Evolutionary conservation across 1,139 yeast genomes (phyloP), one percentile per base, ranked within the genome.

Genomic region (Yamadazyma songkhlaensis): DNA sequence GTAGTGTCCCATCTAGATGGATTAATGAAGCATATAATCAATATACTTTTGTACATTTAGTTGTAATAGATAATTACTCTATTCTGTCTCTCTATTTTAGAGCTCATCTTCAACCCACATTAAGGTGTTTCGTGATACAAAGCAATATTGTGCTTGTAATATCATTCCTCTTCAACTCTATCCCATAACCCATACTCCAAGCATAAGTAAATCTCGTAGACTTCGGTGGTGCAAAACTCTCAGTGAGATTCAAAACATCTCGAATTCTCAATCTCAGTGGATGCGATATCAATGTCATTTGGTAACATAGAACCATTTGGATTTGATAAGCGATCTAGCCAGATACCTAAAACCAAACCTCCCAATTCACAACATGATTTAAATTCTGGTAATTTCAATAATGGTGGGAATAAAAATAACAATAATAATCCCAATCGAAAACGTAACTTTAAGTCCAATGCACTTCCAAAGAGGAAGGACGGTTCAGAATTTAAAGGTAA

Each of bases 271-370:
- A 10, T 27, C 29, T 27, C 28, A 12, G 17, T 25, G 12, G 35
- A 17, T 26, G 32, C 31, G 34, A 35, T 25, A 27, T 29, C 29
- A 26, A 55, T 58, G 60, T 57, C 63, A 34, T 55, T 57, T 47
- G 60, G 56, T 28, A 47, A 44, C 32, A 32, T 50, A 26, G 26
- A 32, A 32, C 36, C 36, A 13, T 32, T 32, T 28, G 39, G 36
- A 21, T 29, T 33, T 11, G 36, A 32, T 29, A 37, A 37, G 33
- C 31, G 36, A 9, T 12, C 27, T 11, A 24, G 22, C 14, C 10
- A 10, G 6, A 14, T 42, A 20, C 7, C 25, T 25, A 20, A 31
- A 31, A n/a, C n/a, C 28, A 9, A 22, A 24, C 25, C 28, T 17
- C 29, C 28, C 29, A 32, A 32, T 25, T 9, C 24, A 3, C 17